Evolutionary conservation across 2,329 filamentous ascomycete genomes (phyloP), one percentile per base, ranked within the genome.

Genomic region (Pestalotiopsis sp.): DNA sequence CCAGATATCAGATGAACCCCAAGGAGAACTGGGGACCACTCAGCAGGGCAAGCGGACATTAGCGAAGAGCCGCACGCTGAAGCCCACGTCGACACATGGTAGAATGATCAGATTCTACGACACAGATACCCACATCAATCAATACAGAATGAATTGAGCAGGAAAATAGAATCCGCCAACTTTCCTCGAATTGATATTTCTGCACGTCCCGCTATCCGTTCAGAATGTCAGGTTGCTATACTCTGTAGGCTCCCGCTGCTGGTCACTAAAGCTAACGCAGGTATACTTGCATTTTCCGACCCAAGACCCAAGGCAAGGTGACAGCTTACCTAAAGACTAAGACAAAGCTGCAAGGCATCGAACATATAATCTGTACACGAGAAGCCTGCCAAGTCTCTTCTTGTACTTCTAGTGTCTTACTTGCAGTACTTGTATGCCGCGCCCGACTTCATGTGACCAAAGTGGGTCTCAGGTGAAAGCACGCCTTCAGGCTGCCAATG

Each of bases 11-110:
- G 83, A 83, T 91, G 70, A 98, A 98, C 78, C 96, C 96, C 61
- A 86, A 92, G 69, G 91, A 94, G 76, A 96, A 98, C 79, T 99
- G 96, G 96, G 96, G 96, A 0, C 96, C 96, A 1, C 90, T 97
- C 89, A 84, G 82, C 66, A 83, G 84, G 72, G 88, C 88, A 31
- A 85, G 79, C 72, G 84, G 82, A n/a, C 79, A 80, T 85, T 95
- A 79, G 94, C 86, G 39, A 64, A 69, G 89, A 52, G n/a, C 3
- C 7, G 45, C 17, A 9, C 11, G n/a, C 14, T 17, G 45, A 52
- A n/a, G 20, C 45, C 45, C 45, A 52, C 6, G 7, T 52, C 45
- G 20, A 20, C 14, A 52, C 17, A 20, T 9, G 20, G 45, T 20
- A 52, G 17, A 52, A 9, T 36, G 9, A 36, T 36, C 31, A 36